These are phyloP conservation scores for Coprinopsis strossmayeri DNA, from an alignment of 768 basidiomycete genomes.

Conservation along the genomic window DNA sequence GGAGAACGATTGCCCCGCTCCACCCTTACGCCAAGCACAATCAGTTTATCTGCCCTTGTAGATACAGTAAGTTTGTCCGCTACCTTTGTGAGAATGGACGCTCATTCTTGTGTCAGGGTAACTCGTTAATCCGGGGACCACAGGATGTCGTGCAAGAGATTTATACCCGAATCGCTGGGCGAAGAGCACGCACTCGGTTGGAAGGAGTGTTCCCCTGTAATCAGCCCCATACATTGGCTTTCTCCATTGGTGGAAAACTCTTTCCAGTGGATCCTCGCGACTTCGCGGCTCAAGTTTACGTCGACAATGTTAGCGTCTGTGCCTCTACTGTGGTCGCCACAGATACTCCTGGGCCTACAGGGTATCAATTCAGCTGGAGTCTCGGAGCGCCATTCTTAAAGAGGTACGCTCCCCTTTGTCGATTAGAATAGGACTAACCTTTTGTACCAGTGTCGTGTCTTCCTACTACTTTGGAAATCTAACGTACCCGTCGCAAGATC, in stretches of 20 bases:
- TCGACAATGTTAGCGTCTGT: conserved; percentile 37
- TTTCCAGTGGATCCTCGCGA: conserved; percentile 78
- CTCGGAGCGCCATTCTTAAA: conserved; percentile 73
- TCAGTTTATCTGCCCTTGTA: conserved; percentile 56
- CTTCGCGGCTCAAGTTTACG: conserved; percentile 41
- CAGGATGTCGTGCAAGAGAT: conserved; percentile 56
- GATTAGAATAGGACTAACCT: background rate
- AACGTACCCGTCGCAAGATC: conserved; percentile 58
- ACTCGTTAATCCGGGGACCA: conserved; percentile 72
- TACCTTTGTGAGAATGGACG: background rate
- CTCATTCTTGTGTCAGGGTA: conserved; percentile 41
- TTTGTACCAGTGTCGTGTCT: conserved; percentile 44
- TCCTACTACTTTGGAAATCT: conserved; percentile 72
- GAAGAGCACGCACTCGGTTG: background rate
- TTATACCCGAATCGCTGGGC: conserved; percentile 19
- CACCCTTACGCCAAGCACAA: conserved; percentile 35
- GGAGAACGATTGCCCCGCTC: conserved; percentile 56
- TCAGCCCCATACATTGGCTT: conserved; percentile 55
- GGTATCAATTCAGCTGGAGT: conserved; percentile 72
- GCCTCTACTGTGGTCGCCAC: conserved; percentile 50
- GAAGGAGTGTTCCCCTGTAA: conserved; percentile 42
- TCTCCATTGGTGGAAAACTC: conserved; percentile 58
- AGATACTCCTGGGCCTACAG: conserved; percentile 51
- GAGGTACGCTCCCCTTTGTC: conserved; percentile 57
- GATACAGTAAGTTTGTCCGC: conserved; percentile 64